Evolutionary conservation across 2,329 filamentous ascomycete species (phyloP).

Genomic region (Arthrinium puccinioides): DNA sequence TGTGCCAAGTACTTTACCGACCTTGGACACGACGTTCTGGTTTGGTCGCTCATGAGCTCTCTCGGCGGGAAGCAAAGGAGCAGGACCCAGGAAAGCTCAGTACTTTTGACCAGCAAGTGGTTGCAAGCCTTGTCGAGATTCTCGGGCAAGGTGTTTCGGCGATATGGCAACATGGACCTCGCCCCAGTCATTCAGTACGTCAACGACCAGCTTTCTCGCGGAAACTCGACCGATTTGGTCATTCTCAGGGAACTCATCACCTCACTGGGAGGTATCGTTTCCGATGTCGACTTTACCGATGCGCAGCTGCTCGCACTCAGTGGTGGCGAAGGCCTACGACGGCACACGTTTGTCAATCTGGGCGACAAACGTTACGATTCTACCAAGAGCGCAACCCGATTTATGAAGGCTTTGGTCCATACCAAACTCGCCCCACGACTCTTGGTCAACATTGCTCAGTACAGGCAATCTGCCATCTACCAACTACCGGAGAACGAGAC

Average conservation of each 20-base stretch:
- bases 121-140: slow-evolving; percentile 85
- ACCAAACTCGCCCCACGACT: slow-evolving; percentile 73
- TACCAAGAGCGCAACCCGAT: slow-evolving; percentile 65
- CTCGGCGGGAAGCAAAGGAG: slow-evolving; percentile 55
- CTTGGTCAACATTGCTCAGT: slow-evolving; percentile 84
- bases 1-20: slow-evolving; percentile 92
- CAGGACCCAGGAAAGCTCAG: slow-evolving; percentile 54
- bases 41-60: slow-evolving; percentile 82
- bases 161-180: slow-evolving; percentile 77
- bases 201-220: slow-evolving; percentile 69
- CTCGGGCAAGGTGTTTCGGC: slow-evolving; percentile 80
- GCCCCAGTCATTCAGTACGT: slow-evolving; percentile 86
- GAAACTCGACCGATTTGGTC: slow-evolving; percentile 85
- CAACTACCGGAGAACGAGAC: slow-evolving; percentile 62
- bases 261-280: slow-evolving; percentile 89
- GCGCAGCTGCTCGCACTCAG: slow-evolving; percentile 81
- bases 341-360: slow-evolving; percentile 72
- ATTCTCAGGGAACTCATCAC: slow-evolving; percentile 85
- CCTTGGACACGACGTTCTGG: slow-evolving; percentile 85
- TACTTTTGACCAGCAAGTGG: slow-evolving; percentile 81
- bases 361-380: slow-evolving; percentile 77
- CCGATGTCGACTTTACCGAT: slow-evolving; percentile 83
- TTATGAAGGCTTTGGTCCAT: slow-evolving; percentile 73
- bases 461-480: slow-evolving; percentile 80
- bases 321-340: slow-evolving; percentile 71